Evolutionary conservation across 2,329 filamentous ascomycete species (phyloP).

Genomic region (Zymoseptoria ardabiliae): DNA sequence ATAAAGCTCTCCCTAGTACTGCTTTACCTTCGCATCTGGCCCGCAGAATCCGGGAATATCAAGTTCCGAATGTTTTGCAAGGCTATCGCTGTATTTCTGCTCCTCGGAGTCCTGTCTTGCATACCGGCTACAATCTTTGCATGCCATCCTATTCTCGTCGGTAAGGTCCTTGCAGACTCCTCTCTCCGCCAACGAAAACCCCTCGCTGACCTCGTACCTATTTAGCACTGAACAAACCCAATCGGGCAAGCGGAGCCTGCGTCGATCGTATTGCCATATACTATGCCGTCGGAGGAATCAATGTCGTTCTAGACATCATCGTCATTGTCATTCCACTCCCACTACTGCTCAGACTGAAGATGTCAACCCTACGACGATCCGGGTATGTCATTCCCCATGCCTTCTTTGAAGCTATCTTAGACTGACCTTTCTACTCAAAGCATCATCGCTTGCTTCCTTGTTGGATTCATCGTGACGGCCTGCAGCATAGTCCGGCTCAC

Average conservation of each 20-base stretch:
- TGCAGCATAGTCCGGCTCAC: constrained; percentile 18
- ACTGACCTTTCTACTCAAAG: background rate
- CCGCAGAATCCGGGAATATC: background rate
- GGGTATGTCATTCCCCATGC: background rate
- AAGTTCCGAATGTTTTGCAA: constrained; percentile 9
- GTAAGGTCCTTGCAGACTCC: background rate
- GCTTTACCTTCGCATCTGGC: constrained; percentile 14
- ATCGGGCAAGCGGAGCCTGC: background rate
- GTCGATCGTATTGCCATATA: background rate
- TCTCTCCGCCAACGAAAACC: background rate
- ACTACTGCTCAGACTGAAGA: background rate
- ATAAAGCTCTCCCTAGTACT: constrained; percentile 11
- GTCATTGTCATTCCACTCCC: constrained; percentile 15
- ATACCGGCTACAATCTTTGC: constrained; percentile 7
- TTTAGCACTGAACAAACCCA: background rate
- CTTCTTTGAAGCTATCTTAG: too few species aligned
- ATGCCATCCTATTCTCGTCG: constrained; percentile 4
- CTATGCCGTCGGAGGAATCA: constrained; percentile 1
- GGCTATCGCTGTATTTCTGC: background rate
- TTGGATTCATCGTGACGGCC: constrained; percentile 18
- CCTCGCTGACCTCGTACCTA: background rate
- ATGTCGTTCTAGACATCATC: constrained; percentile 4
- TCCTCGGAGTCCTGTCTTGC: constrained; percentile 3
- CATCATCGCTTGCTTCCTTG: constrained; percentile 9
- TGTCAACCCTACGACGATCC: background rate